These are phyloP conservation scores for Drechslerella dactyloides DNA, from an alignment of 2,329 filamentous ascomycete genomes.

Conservation along the genomic window DNA sequence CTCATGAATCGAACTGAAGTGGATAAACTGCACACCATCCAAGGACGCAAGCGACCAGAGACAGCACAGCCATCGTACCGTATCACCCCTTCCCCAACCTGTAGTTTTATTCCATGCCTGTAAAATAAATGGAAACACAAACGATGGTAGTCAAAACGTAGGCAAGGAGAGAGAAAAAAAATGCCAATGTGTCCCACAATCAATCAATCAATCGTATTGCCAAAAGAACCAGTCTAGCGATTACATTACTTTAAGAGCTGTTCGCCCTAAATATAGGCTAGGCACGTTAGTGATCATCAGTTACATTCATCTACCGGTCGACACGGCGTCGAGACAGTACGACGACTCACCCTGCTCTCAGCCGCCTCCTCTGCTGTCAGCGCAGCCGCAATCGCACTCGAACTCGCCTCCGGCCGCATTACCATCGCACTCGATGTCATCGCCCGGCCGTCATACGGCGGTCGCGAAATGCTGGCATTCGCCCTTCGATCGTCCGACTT, in stretches of 20 bases:
- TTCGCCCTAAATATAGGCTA: slow-evolving; percentile 49
- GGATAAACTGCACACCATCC: slow-evolving; percentile 1
- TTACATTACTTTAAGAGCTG: slow-evolving; percentile 45
- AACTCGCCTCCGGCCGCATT: slow-evolving; percentile 48
- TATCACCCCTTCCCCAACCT: too few species aligned
- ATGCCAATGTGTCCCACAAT: slow-evolving; percentile 7
- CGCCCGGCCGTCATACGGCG: slow-evolving; percentile 34
- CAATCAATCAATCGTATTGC: background rate
- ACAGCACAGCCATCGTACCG: slow-evolving; percentile 1
- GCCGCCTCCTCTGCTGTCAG: slow-evolving; percentile 29
- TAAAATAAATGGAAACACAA: slow-evolving; percentile 1
- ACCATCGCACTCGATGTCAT: slow-evolving; percentile 32
- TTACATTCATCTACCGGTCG: slow-evolving; percentile 20
- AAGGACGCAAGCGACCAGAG: slow-evolving; percentile 22
- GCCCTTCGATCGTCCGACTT: slow-evolving; percentile 56
- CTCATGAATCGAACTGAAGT: slow-evolving; percentile 41
- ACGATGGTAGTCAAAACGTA: too few species aligned
- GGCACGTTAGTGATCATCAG: slow-evolving; percentile 9
- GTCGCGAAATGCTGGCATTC: slow-evolving; percentile 58
- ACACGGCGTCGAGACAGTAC: slow-evolving; percentile 1
- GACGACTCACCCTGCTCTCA: slow-evolving; percentile 40
- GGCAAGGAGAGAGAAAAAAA: background rate
- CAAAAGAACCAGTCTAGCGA: slow-evolving; percentile 29
- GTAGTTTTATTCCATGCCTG: slow-evolving; percentile 14
- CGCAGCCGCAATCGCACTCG: slow-evolving; percentile 15